These are phyloP conservation scores for Cornus controversa DNA, from an alignment of 148 eudicot species.

Conservation along the genomic window DNA sequence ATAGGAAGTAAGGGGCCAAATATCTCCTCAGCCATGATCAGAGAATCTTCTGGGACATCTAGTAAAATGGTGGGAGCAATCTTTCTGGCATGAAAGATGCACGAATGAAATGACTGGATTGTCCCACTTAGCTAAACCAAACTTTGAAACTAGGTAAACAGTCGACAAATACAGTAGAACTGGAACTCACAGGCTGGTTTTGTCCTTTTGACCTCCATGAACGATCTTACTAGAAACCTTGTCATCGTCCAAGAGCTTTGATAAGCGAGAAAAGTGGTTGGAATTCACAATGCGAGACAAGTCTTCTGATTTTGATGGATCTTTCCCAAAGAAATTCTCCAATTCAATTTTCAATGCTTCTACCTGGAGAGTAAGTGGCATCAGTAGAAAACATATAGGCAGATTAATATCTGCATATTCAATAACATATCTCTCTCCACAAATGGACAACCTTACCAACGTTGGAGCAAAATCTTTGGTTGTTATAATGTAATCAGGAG, in stretches of 20 bases:
- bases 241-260: constrained; percentile 51
- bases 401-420: background rate
- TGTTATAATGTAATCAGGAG: constrained; percentile 60
- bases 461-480: constrained; percentile 57
- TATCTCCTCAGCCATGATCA: constrained; percentile 68
- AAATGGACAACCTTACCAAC: constrained; percentile 36
- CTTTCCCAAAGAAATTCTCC: constrained; percentile 44
- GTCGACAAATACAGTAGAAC: constrained; percentile 12
- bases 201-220: constrained; percentile 57
- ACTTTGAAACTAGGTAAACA: background rate
- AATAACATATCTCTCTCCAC: background rate
- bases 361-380: constrained; percentile 30
- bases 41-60: constrained; percentile 60
- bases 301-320: constrained; percentile 48
- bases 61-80: constrained; percentile 64
- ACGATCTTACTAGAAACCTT: constrained; percentile 50
- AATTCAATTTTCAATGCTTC: constrained; percentile 45
- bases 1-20: constrained; percentile 79
- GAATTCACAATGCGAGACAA: constrained; percentile 48
- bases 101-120: background rate
- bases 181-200: constrained; percentile 40
- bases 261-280: constrained; percentile 54
- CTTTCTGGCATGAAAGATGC: constrained; percentile 33
- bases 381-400: background rate
- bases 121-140: background rate